Evolutionary conservation across 2,329 filamentous ascomycete genomes (phyloP), one percentile per base, ranked within the genome.

Genomic region (Ploettnerulaceae sp.): DNA sequence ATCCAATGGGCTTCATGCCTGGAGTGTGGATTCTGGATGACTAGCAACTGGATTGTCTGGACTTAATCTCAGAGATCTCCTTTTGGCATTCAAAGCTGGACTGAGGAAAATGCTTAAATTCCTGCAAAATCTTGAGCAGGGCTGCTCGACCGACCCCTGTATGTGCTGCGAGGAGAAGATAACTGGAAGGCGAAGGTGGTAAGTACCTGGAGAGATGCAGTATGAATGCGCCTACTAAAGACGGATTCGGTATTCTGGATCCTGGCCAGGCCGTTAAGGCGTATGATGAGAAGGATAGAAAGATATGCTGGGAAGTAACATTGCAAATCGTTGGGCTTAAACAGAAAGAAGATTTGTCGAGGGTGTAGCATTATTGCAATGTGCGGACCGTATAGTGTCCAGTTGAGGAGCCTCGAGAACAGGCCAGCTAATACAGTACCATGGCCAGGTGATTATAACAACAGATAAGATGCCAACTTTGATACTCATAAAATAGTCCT

Each of bases 61-160:
- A 9, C 41, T 18, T 11, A 44, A 36, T 3, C 7, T 35, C 9
- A 20, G 36, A 28, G 46, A 48, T 18, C 35, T 20, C 1, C 0
- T 22, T 21, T 4, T 36, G 14, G 14, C 17, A 6, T 21, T 33
- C 32, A 34, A 50, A 12, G 20, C 53, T 37, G 58, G n/a, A 57
- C 52, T 7, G 75, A 73, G 7, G 65, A 46, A 47, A 17, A 36
- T 43, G 9, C n/a, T 72, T 56, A 37, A 39, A 34, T 24, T 48
- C 56, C 48, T 52, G 26, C 33, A 51, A 52, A 69, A 70, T 9
- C 15, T 26, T n/a, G 46, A 53, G 12, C 46, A 51, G 21, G 53
- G 69, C 8, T 68, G 68, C 48, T 65, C 69, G 2, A 72, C 70
- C n/a, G 65, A n/a, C n/a, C n/a, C n/a, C 57, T 3, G 64, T 71